These are phyloP conservation scores for Schoenoplectus tabernaemontani DNA, from an alignment of 202 grass and related monocot genomes.

Conservation along the genomic window DNA sequence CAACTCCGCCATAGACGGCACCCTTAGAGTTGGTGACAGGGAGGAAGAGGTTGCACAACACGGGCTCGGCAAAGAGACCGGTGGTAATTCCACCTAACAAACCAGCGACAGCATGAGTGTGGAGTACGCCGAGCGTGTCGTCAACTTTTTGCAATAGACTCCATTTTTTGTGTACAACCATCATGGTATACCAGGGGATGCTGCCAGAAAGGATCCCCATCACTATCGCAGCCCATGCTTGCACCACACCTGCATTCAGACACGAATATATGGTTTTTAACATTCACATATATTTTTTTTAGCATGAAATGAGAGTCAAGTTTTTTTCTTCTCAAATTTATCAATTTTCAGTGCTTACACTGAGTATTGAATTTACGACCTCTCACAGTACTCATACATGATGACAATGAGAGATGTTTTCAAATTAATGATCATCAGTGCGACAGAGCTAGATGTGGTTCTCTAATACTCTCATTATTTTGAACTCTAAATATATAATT, in stretches of 20 bases:
- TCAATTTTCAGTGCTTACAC: no score
- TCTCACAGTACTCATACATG: no score
- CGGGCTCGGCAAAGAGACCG: constrained; percentile 59
- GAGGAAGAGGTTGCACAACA: constrained; percentile 52
- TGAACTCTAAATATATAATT: no score
- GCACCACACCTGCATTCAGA: constrained; percentile 44
- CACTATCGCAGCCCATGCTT: constrained; percentile 60
- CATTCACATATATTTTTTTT: background rate
- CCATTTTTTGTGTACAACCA: constrained; percentile 63
- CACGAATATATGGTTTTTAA: background rate
- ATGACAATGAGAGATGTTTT: background rate
- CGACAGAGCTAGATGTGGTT: background rate
- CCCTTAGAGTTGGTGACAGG: constrained; percentile 44
- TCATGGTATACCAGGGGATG: constrained; percentile 89
- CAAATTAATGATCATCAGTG: no score
- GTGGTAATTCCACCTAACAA: constrained; percentile 50
- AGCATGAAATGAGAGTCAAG: background rate
- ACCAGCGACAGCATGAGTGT: constrained; percentile 67
- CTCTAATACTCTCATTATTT: no score
- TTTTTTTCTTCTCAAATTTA: background rate
- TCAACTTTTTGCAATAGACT: constrained; percentile 50
- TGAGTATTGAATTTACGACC: background rate
- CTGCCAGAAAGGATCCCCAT: constrained; percentile 74
- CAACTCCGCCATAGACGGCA: constrained; percentile 44
- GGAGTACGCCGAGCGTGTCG: constrained; percentile 70